These are phyloP conservation scores for Sphenostylis stenocarpa DNA, from an alignment of 306 rosid genomes.

Conservation along the genomic window DNA sequence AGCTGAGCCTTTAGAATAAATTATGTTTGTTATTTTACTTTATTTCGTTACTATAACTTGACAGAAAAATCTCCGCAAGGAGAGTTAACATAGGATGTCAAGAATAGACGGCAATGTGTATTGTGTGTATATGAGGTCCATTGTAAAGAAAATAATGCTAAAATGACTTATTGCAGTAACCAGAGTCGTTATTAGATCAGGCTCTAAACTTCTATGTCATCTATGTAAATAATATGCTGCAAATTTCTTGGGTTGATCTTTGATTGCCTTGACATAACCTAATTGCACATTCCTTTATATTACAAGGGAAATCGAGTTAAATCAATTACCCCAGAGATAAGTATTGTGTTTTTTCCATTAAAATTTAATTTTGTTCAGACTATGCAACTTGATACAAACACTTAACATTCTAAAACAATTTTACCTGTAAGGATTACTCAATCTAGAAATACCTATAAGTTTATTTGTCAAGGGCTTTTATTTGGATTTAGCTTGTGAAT, in stretches of 20 bases:
- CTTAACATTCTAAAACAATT: too few species aligned
- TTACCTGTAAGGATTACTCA: too few species aligned
- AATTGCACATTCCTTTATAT: neutral
- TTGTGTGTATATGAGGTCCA: conserved; percentile 46
- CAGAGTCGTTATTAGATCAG: conserved; percentile 33
- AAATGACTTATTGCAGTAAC: conserved; percentile 51
- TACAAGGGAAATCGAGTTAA: neutral
- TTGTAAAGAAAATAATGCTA: conserved; percentile 55
- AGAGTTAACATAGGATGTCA: conserved; percentile 46
- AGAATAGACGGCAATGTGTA: conserved; percentile 40
- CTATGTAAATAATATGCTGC: conserved; percentile 75
- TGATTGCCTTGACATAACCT: neutral
- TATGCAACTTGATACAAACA: neutral
- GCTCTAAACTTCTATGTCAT: conserved; percentile 40
- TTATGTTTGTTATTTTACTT: conserved; percentile 29
- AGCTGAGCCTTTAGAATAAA: conserved; percentile 38
- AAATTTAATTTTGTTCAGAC: neutral
- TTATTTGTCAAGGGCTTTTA: neutral
- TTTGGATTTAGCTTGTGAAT: neutral
- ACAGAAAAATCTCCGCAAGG: conserved; percentile 38
- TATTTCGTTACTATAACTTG: conserved; percentile 24
- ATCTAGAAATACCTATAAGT: too few species aligned
- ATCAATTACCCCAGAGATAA: neutral
- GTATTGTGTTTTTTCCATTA: neutral
- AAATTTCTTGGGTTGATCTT: conserved; percentile 29